Percentiles rank a stretch among this genome's conserved stretches.
phyloP scores from a whole-genome alignment of 441 rosid genomes.

The Gossypium gossypioides region DNA sequence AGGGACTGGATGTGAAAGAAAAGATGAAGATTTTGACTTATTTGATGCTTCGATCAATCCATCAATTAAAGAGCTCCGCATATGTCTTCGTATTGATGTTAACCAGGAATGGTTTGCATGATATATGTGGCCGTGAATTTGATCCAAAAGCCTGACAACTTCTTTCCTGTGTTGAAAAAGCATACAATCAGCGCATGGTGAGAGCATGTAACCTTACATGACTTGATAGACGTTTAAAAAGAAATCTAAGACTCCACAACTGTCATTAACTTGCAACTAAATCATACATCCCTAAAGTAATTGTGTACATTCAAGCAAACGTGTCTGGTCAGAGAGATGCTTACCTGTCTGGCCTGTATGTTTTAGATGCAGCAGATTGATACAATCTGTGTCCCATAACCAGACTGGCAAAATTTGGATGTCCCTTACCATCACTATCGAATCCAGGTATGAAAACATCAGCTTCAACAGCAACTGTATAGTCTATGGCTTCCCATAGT shows the following conservation, averaged over 20 bases:
- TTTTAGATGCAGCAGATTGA: constrained; percentile 71
- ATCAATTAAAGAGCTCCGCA: constrained; percentile 58
- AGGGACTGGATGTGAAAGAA: constrained; percentile 74
- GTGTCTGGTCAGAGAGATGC: neutral
- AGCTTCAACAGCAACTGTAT: constrained; percentile 71
- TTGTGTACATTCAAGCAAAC: neutral
- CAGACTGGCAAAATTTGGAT: constrained; percentile 80
- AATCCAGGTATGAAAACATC: constrained; percentile 90
- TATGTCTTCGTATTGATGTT: constrained; percentile 48
- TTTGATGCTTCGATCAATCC: constrained; percentile 50
- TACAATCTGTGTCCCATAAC: constrained; percentile 92
- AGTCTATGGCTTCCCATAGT: constrained; percentile 94
- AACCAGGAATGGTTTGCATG: constrained; percentile 82
- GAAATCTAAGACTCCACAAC: neutral
- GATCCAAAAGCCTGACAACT: constrained; percentile 58
- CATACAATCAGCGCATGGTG: constrained; percentile 5
- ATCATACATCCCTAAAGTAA: neutral
- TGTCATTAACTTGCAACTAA: neutral
- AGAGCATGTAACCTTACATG: neutral
- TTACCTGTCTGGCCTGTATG: constrained; percentile 87
- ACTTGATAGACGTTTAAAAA: neutral
- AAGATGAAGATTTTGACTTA: constrained; percentile 47
- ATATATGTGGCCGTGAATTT: constrained; percentile 54
- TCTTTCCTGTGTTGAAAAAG: constrained; percentile 38
- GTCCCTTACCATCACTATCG: constrained; percentile 83